Percentiles rank a stretch among this genome's conserved stretches.
Evolutionary conservation across 305 asterid genomes (phyloP).

Genomic region (Nicotiana rustica): DNA sequence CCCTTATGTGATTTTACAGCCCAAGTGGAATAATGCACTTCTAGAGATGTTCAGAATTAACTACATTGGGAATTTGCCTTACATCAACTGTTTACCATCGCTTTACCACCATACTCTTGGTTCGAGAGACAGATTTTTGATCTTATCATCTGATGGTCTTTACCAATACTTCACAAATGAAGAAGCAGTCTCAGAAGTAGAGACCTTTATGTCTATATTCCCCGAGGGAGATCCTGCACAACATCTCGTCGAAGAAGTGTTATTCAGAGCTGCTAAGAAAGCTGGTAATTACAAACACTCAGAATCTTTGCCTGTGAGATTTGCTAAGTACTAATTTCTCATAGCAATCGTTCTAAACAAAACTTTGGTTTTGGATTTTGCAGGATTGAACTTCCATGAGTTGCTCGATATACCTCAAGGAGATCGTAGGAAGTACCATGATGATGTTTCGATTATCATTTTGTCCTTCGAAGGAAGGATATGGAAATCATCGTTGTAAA

Average conservation of each 20-base stretch:
- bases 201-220: conserved; percentile 69
- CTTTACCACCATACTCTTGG: conserved; percentile 72
- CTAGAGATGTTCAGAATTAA: conserved; percentile 81
- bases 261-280: conserved; percentile 89
- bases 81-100: conserved; percentile 76
- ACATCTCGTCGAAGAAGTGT: conserved; percentile 84
- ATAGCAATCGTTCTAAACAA: not conserved
- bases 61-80: conserved; percentile 76
- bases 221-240: conserved; percentile 99
- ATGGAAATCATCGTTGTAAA: conserved; percentile 79
- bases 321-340: not conserved
- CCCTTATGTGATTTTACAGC: conserved; percentile 53
- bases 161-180: conserved; percentile 91
- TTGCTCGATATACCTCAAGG: conserved; percentile 93
- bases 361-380: conserved; percentile 33
- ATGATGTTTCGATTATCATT: conserved; percentile 84
- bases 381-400: conserved; percentile 84
- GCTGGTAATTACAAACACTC: conserved; percentile 58
- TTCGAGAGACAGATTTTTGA: conserved; percentile 76
- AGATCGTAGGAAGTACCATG: conserved; percentile 87
- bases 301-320: not conserved
- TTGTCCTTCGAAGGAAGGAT: conserved; percentile 94
- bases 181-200: conserved; percentile 84
- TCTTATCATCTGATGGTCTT: conserved; percentile 90
- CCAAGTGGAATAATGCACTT: conserved; percentile 93